Percentiles rank a stretch among this genome's conserved stretches.
Conservation (phyloP, 306 rosid species). For the Neltuma alba region DNA sequence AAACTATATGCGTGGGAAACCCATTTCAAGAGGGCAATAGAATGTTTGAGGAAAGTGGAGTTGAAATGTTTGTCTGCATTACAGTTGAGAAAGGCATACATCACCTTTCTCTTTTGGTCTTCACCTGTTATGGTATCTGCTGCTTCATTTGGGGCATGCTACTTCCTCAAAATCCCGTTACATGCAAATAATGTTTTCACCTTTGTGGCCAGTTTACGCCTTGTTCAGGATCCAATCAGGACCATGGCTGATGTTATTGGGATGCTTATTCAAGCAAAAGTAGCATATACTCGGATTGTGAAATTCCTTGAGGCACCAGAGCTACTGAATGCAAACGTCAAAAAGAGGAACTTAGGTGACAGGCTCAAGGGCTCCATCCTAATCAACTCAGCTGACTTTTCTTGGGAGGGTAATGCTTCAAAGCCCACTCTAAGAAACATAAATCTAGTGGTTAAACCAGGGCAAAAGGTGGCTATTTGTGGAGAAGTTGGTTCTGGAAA, state of each 20-base stretch:
- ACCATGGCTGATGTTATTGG: conserved; percentile 77
- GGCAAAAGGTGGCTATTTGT: no score
- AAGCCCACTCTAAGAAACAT: no score
- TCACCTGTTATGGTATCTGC: conserved; percentile 80
- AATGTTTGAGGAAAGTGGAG: conserved; percentile 63
- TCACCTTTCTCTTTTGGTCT: conserved; percentile 67
- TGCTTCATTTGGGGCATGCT: conserved; percentile 82
- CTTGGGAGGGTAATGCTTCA: no score
- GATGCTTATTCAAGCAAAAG: conserved; percentile 78
- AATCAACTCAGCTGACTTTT: no score
- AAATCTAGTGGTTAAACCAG: no score
- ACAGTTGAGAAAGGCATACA: conserved; percentile 60
- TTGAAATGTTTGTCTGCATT: conserved; percentile 74
- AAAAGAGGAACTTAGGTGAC: no score
- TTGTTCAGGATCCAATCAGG: conserved; percentile 79
- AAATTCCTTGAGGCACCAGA: conserved; percentile 81
- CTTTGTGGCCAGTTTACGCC: conserved; percentile 79
- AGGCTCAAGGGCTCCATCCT: no score
- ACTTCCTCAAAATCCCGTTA: conserved; percentile 77
- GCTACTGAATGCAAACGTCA: conserved; percentile 50
- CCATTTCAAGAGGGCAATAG: conserved; percentile 62
- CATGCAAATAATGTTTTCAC: conserved; percentile 89
- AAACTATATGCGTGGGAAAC: no score
- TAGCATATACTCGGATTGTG: conserved; percentile 66
- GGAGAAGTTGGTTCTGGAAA: no score